Evolutionary conservation across 1,284 basidiomycete genomes (phyloP), one percentile per base, ranked within the genome.

Genomic region (Mycena sp.): DNA sequence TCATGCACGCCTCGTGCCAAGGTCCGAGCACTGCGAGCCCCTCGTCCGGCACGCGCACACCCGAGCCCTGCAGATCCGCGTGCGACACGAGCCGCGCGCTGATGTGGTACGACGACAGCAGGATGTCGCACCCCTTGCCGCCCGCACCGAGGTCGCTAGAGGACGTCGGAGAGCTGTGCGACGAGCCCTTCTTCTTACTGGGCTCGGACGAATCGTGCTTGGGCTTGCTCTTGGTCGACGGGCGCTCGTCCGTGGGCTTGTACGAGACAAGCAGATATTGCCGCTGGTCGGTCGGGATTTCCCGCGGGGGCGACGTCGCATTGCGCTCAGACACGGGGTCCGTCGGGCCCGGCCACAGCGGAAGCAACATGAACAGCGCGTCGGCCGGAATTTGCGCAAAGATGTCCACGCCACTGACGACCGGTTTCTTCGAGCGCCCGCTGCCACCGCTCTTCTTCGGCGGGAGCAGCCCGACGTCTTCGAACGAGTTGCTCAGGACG

Each of bases 191-290:
- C 67, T 79, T 81, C 67, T 73, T 72, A 60, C 70, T 72, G 74
- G 81, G 72, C 70, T 71, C 37, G 40, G 25, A 14, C 5, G 28
- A 10, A 67, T 76, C 73, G 72, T 75, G 61, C 38, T 76, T 76
- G 60, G 75, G 74, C 62, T 77, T 63, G 48, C 69, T 68, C 45
- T 55, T 45, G 30, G 57, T 32, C 40, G 59, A 40, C 32, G 46
- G 28, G 52, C 58, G 50, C 62, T 72, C 53, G 60, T 67, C 29
- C 56, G 61, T 77, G 49, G 85, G 81, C 48, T 86, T 85, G 71
- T 92, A 94, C 73, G 89, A 91, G 14, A 93, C 87, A 43, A 94
- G 81, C 25, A 93, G 78, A 71, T 90, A 94, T 64, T 85, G 84
- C 1, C 90, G 83, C 26, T 87, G 80, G 59, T 85, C 81, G 32